Evolutionary conservation across 1,284 basidiomycete genomes (phyloP), one percentile per base, ranked within the genome.

Genomic region (Trametes polyzona): DNA sequence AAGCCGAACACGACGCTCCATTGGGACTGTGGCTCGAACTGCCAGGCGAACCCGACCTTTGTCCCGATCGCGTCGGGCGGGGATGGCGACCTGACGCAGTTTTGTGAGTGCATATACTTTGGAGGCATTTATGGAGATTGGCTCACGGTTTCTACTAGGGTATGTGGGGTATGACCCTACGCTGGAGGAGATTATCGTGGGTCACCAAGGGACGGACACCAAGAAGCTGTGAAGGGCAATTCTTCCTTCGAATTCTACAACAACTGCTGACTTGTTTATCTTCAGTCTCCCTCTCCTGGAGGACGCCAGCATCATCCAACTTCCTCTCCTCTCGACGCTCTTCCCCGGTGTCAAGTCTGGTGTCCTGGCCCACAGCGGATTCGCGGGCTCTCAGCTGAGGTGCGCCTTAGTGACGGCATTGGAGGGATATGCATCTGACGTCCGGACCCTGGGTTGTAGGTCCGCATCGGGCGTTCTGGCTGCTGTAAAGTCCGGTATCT

Each of bases 21-120:
- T 8, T 78, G 76, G 76, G 59, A 52, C 19, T 78, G 76, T 57
- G 75, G 74, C 23, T 66, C 71, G 36, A 70, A 70, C 57, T 76
- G 71, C 66, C 55, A 79, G 26, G 80, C 77, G 6, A 87, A 84
- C 63, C 64, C 82, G 1, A 71, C 66, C 6, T 89, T 89, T 65
- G 39, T 76, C 16, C 82, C 84, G 1, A 71, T 83, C 5, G 86
- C 84, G 16, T 78, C 84, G 0, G 88, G 87, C 27, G 87, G 87
- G 1, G 79, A 89, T 61, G 84, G 85, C 2, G 57, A 63, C 11
- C 46, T 44, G 7, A 70, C 77, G 0, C 87, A 87, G 65, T 84
- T 71, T 50, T 82, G 78, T 79, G 53, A 68, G 77, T 65, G 51
- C 10, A 47, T 47, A n/a, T 42, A 46, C 6, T 35, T 51, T 4